These are phyloP conservation scores for Phytophthora meadii DNA, from an alignment of 352 stramenopile species.

Conservation along the genomic window DNA sequence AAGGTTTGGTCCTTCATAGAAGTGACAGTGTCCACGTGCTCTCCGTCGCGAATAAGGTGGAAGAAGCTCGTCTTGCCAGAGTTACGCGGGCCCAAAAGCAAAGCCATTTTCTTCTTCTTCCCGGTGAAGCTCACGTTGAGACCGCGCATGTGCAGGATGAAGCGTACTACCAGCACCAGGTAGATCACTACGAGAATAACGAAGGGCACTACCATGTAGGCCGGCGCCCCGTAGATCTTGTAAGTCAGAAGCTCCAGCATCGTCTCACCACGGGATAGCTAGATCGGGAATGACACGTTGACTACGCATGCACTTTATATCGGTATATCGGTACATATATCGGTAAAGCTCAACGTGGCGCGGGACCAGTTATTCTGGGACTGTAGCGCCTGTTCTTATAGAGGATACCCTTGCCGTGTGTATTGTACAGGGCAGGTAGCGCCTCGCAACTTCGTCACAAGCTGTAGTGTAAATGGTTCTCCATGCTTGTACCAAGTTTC, in stretches of 20 bases:
- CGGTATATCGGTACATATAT: not conserved
- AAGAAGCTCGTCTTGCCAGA: constrained; percentile 88
- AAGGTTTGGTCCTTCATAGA: constrained; percentile 87
- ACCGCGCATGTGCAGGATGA: constrained; percentile 71
- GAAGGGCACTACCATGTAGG: constrained; percentile 65
- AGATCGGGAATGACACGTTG: constrained; percentile 30
- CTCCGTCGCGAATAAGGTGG: constrained; percentile 75
- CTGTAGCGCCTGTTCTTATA: too few relatives aligned
- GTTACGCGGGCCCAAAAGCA: constrained; percentile 70
- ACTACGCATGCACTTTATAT: not conserved
- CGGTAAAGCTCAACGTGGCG: too few relatives aligned
- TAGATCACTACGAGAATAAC: constrained; percentile 53
- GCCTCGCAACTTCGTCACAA: too few relatives aligned
- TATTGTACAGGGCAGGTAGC: too few relatives aligned
- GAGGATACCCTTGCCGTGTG: too few relatives aligned
- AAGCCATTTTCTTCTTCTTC: constrained; percentile 77
- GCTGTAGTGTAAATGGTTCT: too few relatives aligned
- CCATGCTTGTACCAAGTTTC: too few relatives aligned
- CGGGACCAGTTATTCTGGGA: too few relatives aligned
- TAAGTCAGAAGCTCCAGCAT: constrained; percentile 40
- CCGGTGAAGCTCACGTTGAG: constrained; percentile 69
- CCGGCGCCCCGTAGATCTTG: constrained; percentile 66
- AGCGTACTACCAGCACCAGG: constrained; percentile 63
- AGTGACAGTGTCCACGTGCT: constrained; percentile 77
- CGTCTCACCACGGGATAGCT: constrained; percentile 2